Conservation (phyloP, 805 yeast genomes). For the Candida ipomoeae region DNA sequence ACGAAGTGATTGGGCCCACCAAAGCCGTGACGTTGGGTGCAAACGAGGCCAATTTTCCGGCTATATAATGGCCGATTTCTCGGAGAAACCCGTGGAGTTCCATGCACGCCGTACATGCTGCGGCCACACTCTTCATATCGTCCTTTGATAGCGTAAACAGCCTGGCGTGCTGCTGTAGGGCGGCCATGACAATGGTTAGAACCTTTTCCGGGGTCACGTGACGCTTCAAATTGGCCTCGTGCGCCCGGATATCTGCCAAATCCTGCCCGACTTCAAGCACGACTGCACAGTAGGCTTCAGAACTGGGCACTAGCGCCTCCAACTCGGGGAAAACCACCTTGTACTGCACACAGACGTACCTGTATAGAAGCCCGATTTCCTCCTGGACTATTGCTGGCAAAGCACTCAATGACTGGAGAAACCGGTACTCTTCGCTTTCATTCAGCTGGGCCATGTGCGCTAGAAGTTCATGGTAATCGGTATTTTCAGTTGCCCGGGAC, state of each 20-base stretch:
- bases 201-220: conserved; percentile 61
- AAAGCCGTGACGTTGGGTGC: conserved; percentile 81
- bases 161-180: conserved; percentile 39
- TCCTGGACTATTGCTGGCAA: conserved; percentile 49
- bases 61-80: conserved; percentile 49
- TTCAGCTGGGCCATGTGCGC: conserved; percentile 27
- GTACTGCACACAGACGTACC: conserved; percentile 51
- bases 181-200: conserved; percentile 71
- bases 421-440: conserved; percentile 39
- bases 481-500: conserved; percentile 19
- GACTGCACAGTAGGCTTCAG: conserved; percentile 56
- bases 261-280: conserved; percentile 51
- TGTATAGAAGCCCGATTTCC: conserved; percentile 50
- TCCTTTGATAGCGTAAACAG: conserved; percentile 16
- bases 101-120: conserved; percentile 46
- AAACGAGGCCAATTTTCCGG: conserved; percentile 49
- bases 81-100: conserved; percentile 41
- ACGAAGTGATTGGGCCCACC: conserved; percentile 67
- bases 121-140: conserved; percentile 35
- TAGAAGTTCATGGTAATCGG: conserved; percentile 30
- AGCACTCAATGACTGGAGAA: conserved; percentile 52
- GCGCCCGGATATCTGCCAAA: conserved; percentile 25
- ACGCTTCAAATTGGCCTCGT: conserved; percentile 34
- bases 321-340: conserved; percentile 67
- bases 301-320: conserved; percentile 55